Evolutionary conservation across 2,329 filamentous ascomycete species (phyloP).

Genomic region (Xylaria sp.): DNA sequence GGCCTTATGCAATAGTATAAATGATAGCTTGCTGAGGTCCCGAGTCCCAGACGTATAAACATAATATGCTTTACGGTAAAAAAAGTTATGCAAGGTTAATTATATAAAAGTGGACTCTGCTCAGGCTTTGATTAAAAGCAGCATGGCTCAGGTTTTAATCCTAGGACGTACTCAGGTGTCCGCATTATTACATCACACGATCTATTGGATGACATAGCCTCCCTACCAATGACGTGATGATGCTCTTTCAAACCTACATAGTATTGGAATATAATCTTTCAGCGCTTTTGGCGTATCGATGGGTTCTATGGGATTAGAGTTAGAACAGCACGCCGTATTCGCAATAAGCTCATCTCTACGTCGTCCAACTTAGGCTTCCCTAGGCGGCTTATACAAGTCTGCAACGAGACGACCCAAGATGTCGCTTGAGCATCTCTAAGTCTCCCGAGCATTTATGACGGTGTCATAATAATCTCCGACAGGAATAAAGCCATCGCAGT

Average conservation of each 20-base stretch:
- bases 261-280: neutral
- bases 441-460: neutral
- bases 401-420: neutral
- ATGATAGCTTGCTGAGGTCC: too few species aligned
- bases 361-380: conserved; percentile 1
- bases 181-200: conserved; percentile 21
- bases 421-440: neutral
- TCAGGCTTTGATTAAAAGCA: too few species aligned
- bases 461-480: neutral
- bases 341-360: conserved; percentile 19
- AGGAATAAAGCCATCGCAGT: neutral
- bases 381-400: neutral
- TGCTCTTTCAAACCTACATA: neutral
- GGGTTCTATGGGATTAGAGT: conserved; percentile 6
- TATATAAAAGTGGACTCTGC: too few species aligned
- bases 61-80: too few species aligned
- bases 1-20: too few species aligned
- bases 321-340: neutral
- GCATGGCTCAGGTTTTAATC: too few species aligned
- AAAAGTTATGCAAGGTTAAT: too few species aligned
- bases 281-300: neutral
- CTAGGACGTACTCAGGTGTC: neutral
- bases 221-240: neutral
- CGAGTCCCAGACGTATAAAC: too few species aligned
- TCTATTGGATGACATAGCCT: neutral